Base-by-base conservation (phyloP, 768 basidiomycete species). In the Psilocybe azurescens region DNA sequence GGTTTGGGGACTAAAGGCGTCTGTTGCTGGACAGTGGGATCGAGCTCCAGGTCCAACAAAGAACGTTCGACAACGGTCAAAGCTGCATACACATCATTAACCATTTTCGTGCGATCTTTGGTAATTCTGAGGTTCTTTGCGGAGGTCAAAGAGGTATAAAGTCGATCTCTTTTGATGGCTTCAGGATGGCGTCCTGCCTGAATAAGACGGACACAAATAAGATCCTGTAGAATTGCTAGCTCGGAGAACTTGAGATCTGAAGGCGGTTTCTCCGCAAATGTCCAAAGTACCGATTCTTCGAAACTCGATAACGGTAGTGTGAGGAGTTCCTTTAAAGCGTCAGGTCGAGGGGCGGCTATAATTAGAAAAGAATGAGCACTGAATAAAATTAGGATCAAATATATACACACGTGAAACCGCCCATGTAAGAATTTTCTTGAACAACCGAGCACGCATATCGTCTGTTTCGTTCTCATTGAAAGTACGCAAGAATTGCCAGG, bases 141-240 rank as follows among this genome's bases (percentile, higher is more conserved):
- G n/a, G 78, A 62, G 5, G 81, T 78, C n/a, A 77, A 69, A 9
- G 79, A 73, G 44, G 80, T 72, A 65, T 91, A 88, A 66, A 83
- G 79, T 53, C 85, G 83, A 72, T 94, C 91, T 47, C 91, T 79
- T 75, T 88, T 89, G 70, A 94, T 84, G 8, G 91, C 93, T n/a
- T 87, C 86, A 0, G 82, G 75, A 67, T 89, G 87, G 60, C 85
- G 83, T 3, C 91, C 93, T 2, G 79, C 82, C 69, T 92, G 89
- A 36, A 94, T 83, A 8, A 94, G 83, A 9, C 93, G 88, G 14
- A 90, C 85, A 62, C 89, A 91, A 30, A 91, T 80, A n/a, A 94
- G 81, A 64, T 94, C 90, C 71, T 92, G 92, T 0, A 94, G 72
- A 13, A 85, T 77, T 5, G 87, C 80, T 28, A 88, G 71, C 2